Conservation (phyloP, 2,329 filamentous ascomycete genomes). For the Lasiodiplodia citricola region DNA sequence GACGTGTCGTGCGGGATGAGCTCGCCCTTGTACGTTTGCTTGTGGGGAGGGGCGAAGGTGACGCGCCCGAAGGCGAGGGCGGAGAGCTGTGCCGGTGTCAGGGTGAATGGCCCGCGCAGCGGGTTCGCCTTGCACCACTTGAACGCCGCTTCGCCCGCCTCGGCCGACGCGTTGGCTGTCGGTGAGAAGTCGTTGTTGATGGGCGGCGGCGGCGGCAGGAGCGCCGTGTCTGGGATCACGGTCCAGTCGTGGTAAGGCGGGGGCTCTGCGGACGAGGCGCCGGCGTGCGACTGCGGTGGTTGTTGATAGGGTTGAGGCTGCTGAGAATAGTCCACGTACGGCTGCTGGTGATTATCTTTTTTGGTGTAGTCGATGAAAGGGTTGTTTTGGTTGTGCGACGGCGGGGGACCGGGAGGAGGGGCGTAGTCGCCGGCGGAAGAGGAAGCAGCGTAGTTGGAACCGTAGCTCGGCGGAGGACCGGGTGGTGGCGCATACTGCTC, state of each 20-base stretch:
- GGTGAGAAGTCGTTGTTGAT: constrained; percentile 70
- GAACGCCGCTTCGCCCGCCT: constrained; percentile 68
- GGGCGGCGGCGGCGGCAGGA: constrained; percentile 74
- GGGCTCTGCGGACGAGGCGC: constrained; percentile 39
- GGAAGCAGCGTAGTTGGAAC: constrained; percentile 30
- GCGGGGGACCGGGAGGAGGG: constrained; percentile 31
- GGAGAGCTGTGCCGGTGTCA: constrained; percentile 53
- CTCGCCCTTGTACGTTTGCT: constrained; percentile 31
- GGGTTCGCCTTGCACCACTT: constrained; percentile 68
- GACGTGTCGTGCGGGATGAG: background rate
- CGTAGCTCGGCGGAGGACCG: constrained; percentile 26
- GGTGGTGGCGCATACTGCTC: constrained; percentile 30
- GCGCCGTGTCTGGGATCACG: constrained; percentile 72
- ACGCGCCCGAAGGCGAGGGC: constrained; percentile 61
- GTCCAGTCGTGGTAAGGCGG: constrained; percentile 73
- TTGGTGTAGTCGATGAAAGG: constrained; percentile 12
- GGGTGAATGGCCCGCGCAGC: constrained; percentile 60
- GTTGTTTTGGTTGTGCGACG: constrained; percentile 24
- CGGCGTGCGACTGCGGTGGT: constrained; percentile 38
- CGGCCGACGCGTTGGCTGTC: constrained; percentile 70
- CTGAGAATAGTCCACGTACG: background rate
- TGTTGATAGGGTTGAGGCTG: constrained; percentile 31
- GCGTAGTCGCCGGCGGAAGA: constrained; percentile 28
- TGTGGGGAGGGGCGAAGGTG: constrained; percentile 33
- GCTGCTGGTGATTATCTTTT: background rate